phyloP scores from a whole-genome alignment of 2,329 filamentous ascomycete species.

The Xylariaceae sp. region DNA sequence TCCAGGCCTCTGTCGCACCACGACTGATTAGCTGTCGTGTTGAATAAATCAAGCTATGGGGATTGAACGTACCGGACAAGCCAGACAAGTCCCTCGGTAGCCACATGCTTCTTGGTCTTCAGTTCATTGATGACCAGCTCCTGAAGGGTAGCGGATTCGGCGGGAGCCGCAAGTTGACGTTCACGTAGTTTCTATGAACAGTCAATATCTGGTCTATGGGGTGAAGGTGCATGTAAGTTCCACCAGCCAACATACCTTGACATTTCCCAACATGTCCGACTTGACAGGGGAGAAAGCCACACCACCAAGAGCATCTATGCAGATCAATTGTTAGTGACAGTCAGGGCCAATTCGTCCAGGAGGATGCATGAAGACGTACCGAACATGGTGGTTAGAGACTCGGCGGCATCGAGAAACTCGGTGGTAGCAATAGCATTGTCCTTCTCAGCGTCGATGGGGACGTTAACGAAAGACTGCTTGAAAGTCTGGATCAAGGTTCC shows the following conservation, averaged over 20 bases:
- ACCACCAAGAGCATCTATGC: constrained; percentile 56
- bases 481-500: constrained; percentile 83
- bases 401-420: constrained; percentile 87
- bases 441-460: constrained; percentile 68
- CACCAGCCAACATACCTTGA: constrained; percentile 60
- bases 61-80: constrained; percentile 63
- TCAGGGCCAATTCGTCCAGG: no score
- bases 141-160: constrained; percentile 79
- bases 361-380: constrained; percentile 45
- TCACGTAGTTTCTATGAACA: constrained; percentile 89
- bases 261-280: constrained; percentile 84
- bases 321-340: neutral
- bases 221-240: no score
- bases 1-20: constrained; percentile 68
- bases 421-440: constrained; percentile 76
- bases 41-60: constrained; percentile 1
- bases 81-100: constrained; percentile 89
- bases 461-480: constrained; percentile 78
- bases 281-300: constrained; percentile 88
- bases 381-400: constrained; percentile 83
- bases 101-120: constrained; percentile 81
- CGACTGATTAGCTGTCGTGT: constrained; percentile 7
- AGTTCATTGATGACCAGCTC: constrained; percentile 81
- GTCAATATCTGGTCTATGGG: no score
- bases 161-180: constrained; percentile 71